Evolutionary conservation across 2,329 filamentous ascomycete species (phyloP).

Genomic region (Furcasterigmium furcatum): DNA sequence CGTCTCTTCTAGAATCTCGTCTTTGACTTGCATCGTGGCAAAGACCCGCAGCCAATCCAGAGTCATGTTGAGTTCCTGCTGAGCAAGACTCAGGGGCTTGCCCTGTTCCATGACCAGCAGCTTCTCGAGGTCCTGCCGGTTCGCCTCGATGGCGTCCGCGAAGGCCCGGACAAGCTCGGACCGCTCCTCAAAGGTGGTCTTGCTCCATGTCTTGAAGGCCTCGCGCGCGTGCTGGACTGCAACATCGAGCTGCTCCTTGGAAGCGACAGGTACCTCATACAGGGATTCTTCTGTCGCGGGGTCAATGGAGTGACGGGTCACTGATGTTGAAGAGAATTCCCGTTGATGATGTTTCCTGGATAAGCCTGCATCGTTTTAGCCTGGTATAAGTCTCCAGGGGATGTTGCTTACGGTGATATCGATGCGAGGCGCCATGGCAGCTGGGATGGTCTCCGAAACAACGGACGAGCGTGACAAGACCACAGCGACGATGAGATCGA

Average conservation of each 20-base stretch:
- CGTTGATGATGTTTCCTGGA: not conserved
- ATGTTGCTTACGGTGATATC: no score
- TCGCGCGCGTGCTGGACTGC: conserved; percentile 21
- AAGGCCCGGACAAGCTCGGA: conserved; percentile 14
- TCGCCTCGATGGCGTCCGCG: conserved; percentile 20
- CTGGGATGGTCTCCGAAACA: no score
- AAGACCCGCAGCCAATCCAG: conserved; percentile 15
- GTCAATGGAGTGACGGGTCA: not conserved
- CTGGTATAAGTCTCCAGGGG: no score
- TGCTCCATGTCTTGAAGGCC: conserved; percentile 26
- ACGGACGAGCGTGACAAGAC: no score
- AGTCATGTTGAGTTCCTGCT: conserved; percentile 12
- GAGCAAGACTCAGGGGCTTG: conserved; percentile 17
- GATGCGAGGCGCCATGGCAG: no score
- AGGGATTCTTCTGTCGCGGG: conserved; percentile 16
- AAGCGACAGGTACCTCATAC: conserved; percentile 22
- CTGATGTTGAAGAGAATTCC: not conserved
- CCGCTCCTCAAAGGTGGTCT: conserved; percentile 18
- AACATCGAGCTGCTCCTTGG: conserved; percentile 21
- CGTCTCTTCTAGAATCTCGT: conserved; percentile 35
- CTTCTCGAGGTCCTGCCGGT: conserved; percentile 16
- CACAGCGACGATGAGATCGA: no score
- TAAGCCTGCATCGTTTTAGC: not conserved
- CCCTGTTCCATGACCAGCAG: conserved; percentile 22
- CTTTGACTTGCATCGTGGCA: conserved; percentile 22